Conservation (phyloP, 2,329 filamentous ascomycete species). For the Pseudogymnoascus sp. region DNA sequence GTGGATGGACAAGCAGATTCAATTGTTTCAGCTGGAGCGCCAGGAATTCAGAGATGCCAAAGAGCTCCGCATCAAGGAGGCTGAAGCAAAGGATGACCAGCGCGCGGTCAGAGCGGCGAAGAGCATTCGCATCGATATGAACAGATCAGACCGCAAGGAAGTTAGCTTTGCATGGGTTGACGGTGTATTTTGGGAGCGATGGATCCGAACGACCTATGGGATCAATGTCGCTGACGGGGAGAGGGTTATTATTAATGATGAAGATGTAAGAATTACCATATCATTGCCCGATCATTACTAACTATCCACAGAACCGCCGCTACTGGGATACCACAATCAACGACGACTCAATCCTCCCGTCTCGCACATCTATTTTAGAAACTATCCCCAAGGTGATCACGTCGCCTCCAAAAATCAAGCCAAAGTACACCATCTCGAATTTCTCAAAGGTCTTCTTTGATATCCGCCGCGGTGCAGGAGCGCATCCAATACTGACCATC, state of each 20-base stretch:
- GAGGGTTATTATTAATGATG: conserved; percentile 90
- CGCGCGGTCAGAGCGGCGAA: conserved; percentile 80
- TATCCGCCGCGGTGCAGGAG: conserved; percentile 47
- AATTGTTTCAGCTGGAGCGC: conserved; percentile 83
- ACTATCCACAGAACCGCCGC: conserved; percentile 61
- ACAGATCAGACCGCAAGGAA: conserved; percentile 76
- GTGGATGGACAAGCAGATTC: conserved; percentile 95
- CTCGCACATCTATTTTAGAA: conserved; percentile 42
- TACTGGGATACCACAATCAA: conserved; percentile 93
- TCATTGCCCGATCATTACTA: conserved; percentile 23
- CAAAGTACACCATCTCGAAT: conserved; percentile 68
- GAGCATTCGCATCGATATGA: conserved; percentile 84
- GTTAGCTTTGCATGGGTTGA: conserved; percentile 97
- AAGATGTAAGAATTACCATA: conserved; percentile 62
- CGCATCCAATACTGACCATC: conserved; percentile 51
- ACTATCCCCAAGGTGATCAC: conserved; percentile 41
- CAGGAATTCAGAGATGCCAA: conserved; percentile 92
- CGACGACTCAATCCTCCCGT: conserved; percentile 82
- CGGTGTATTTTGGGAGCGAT: conserved; percentile 93
- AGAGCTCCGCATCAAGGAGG: conserved; percentile 91
- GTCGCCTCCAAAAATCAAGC: conserved; percentile 53
- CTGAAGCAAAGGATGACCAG: conserved; percentile 85
- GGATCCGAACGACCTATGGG: conserved; percentile 91
- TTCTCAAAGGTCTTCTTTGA: conserved; percentile 66
- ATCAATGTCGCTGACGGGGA: conserved; percentile 81